Conservation (phyloP, 2,329 filamentous ascomycete species). For the Venturia aucupariae region DNA sequence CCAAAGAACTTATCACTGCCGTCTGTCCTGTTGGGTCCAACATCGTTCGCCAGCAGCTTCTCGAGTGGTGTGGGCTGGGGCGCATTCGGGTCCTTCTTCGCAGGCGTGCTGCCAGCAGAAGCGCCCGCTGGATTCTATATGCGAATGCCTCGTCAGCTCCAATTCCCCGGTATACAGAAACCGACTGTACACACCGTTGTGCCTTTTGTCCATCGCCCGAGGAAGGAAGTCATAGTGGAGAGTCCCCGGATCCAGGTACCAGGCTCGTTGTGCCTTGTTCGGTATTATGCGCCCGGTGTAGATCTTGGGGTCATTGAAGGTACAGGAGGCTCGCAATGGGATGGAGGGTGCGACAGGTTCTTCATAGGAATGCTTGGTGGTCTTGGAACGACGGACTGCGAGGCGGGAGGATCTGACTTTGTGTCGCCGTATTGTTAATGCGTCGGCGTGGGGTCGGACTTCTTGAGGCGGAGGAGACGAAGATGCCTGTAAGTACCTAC, state of each 20-base stretch:
- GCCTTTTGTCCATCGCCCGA: constrained; percentile 28
- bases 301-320: not conserved
- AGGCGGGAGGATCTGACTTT: not conserved
- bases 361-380: not conserved
- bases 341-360: not conserved
- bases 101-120: constrained; percentile 32
- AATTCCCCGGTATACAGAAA: not conserved
- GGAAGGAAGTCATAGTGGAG: constrained; percentile 31
- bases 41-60: constrained; percentile 73
- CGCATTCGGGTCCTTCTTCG: constrained; percentile 52
- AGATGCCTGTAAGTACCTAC: not conserved
- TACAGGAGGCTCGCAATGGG: not conserved
- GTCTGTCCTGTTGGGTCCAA: constrained; percentile 71
- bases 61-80: constrained; percentile 51
- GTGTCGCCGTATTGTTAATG: not conserved
- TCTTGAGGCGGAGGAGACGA: not conserved
- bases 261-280: constrained; percentile 1
- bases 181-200: not conserved
- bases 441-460: not conserved
- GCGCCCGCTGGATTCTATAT: constrained; percentile 7
- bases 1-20: constrained; percentile 98
- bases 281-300: not conserved
- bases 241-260: not conserved
- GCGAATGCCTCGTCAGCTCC: not conserved
- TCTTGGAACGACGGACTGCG: not conserved